Base-by-base conservation (phyloP, 139 green algal genomes). In the Chlorella ohadii region DNA sequence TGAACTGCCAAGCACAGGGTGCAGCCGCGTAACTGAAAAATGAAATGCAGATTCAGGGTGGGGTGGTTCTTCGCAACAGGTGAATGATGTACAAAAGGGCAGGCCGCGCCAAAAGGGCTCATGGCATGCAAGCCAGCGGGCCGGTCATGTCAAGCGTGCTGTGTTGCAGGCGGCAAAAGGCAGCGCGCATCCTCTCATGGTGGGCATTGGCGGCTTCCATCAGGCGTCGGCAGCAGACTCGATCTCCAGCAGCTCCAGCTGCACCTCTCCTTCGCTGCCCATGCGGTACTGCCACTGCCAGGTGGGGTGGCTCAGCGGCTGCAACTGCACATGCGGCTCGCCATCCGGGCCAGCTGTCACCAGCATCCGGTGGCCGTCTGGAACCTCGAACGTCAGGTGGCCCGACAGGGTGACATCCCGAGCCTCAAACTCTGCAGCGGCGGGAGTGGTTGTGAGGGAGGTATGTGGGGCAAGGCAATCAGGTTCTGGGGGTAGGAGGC, bases 371-470 rank as follows among this genome's bases (percentile, higher is more conserved):
- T 92, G 88, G 15, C 96, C 94, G 71, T 96, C 91, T 0, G 95
- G 95, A 57, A 98, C 86, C 34, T 96, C 94, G 84, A 98, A 98
- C 7, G 65, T 80, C 64, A 89, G 61, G 63, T 88, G 33, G 4
- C 91, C 91, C 4, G 51, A 7, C 27, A 96, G 73, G 9, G 81
- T 85, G 3, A 94, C 89, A 39, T 91, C 91, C 27, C 85, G 84
- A 1, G 96, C 96, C 78, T 98, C 95, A 88, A 99, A 98, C 91
- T 99, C 97, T 25, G 94, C 92, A 28, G 44, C 44, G 9, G 44
- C n/a, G n/a, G n/a, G n/a, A n/a, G 44, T 51, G 9, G 44, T 51
- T 51, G 44, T 6, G n/a, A n/a, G n/a, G n/a, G n/a, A n/a, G n/a
- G n/a, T n/a, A n/a, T n/a, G n/a, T n/a, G n/a, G n/a, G n/a, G n/a